Percentiles rank a stretch among this genome's conserved stretches.
These are phyloP conservation scores for Ceratonia siliqua DNA, from an alignment of 306 rosid genomes.

Conservation along the genomic window DNA sequence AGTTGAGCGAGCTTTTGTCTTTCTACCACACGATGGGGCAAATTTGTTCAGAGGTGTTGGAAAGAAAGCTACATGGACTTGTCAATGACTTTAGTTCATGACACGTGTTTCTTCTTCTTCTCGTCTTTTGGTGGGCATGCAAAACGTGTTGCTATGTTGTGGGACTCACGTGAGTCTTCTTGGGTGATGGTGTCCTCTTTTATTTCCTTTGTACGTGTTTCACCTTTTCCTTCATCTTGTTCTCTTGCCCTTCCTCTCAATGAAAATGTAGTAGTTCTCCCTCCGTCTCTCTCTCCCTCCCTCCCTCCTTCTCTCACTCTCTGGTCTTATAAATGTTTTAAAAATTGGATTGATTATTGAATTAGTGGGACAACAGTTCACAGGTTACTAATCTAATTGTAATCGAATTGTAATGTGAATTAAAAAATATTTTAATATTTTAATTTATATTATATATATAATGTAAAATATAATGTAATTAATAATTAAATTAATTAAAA, in stretches of 20 bases:
- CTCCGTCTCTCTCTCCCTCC: too few species aligned
- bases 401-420: too few species aligned
- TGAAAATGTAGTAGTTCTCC: background rate
- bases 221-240: background rate
- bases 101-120: background rate
- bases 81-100: conserved; percentile 39
- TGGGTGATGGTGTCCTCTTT: background rate
- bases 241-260: background rate
- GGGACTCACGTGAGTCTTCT: conserved; percentile 32
- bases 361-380: too few species aligned
- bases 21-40: conserved; percentile 87
- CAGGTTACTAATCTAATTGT: too few species aligned
- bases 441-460: too few species aligned
- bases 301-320: too few species aligned
- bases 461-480: too few species aligned
- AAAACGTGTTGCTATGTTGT: background rate
- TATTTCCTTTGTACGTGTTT: background rate
- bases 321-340: too few species aligned
- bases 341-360: too few species aligned
- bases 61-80: conserved; percentile 57
- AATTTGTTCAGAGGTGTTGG: conserved; percentile 71
- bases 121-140: conserved; percentile 25
- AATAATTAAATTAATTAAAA: too few species aligned
- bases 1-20: conserved; percentile 71
- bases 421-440: too few species aligned